These are phyloP conservation scores for Fusarium sterilihyphosum DNA, from an alignment of 2,329 filamentous ascomycete genomes.

Conservation along the genomic window DNA sequence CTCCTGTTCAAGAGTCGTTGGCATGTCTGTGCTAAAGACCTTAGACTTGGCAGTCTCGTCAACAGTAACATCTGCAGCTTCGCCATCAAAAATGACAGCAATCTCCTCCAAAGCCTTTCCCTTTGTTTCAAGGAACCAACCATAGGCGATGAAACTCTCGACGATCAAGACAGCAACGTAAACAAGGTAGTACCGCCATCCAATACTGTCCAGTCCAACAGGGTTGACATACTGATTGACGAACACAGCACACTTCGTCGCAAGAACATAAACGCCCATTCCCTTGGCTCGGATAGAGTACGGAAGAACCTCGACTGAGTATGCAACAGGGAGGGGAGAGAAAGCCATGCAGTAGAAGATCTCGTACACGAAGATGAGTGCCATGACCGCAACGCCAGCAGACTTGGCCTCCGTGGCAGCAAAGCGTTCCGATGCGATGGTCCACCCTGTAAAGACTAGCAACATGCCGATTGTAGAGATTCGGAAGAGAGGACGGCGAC, in stretches of 20 bases:
- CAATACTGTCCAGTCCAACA: slow-evolving; percentile 59
- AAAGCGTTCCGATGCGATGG: slow-evolving; percentile 47
- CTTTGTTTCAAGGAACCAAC: slow-evolving; percentile 62
- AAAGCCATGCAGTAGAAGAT: slow-evolving; percentile 65
- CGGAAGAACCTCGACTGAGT: slow-evolving; percentile 64
- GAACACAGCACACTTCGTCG: slow-evolving; percentile 44
- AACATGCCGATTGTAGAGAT: slow-evolving; percentile 44
- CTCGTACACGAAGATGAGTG: slow-evolving; percentile 50
- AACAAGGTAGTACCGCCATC: slow-evolving; percentile 67
- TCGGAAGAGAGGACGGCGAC: slow-evolving; percentile 48
- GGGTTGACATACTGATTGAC: slow-evolving; percentile 58
- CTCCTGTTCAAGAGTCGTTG: background rate
- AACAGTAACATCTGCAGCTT: background rate
- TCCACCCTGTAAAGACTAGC: slow-evolving; percentile 49
- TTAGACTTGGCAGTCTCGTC: background rate
- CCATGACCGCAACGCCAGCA: slow-evolving; percentile 47
- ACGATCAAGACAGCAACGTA: slow-evolving; percentile 60
- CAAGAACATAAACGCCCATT: slow-evolving; percentile 48
- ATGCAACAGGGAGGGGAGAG: slow-evolving; percentile 60
- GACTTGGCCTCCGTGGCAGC: slow-evolving; percentile 42
- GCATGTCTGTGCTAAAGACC: background rate
- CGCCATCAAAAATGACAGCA: slow-evolving; percentile 59
- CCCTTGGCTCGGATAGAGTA: slow-evolving; percentile 63
- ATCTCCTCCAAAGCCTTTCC: slow-evolving; percentile 63
- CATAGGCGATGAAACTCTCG: slow-evolving; percentile 57